Evolutionary conservation across 805 yeast genomes (phyloP).

Genomic region (Kuraishia capsulata): DNA sequence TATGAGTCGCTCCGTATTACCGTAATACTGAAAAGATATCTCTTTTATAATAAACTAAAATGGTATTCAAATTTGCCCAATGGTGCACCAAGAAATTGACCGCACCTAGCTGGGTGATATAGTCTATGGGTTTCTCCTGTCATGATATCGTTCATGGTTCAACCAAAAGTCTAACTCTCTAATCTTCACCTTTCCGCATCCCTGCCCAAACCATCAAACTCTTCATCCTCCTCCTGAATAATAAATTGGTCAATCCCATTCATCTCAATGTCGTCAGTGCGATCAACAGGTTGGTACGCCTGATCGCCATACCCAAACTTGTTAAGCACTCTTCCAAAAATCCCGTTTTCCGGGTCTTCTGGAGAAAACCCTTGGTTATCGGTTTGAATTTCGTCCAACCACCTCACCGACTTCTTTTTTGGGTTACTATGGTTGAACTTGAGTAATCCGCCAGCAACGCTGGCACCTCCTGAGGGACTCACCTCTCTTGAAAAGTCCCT

Average conservation of each 20-base stretch:
- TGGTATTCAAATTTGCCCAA: too few species aligned
- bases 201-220: too few species aligned
- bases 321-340: slow-evolving; percentile 12
- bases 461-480: neutral
- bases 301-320: slow-evolving; percentile 28
- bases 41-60: too few species aligned
- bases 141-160: too few species aligned
- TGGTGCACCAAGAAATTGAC: too few species aligned
- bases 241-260: neutral
- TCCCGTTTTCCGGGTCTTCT: slow-evolving; percentile 3
- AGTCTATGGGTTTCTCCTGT: too few species aligned
- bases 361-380: slow-evolving; percentile 4
- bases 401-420: slow-evolving; percentile 24
- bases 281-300: slow-evolving; percentile 24
- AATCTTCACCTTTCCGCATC: too few species aligned
- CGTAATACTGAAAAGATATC: too few species aligned
- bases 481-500: neutral
- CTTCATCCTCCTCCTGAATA: neutral
- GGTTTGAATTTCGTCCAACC: slow-evolving; percentile 22
- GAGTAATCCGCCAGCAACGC: neutral
- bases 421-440: slow-evolving; percentile 3
- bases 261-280: slow-evolving; percentile 7
- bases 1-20: too few species aligned
- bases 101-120: too few species aligned
- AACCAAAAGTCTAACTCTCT: too few species aligned